Percentiles rank a stretch among this genome's conserved stretches.
These are phyloP conservation scores for Aegle marmelos DNA, from an alignment of 345 rosid genomes.

Conservation along the genomic window DNA sequence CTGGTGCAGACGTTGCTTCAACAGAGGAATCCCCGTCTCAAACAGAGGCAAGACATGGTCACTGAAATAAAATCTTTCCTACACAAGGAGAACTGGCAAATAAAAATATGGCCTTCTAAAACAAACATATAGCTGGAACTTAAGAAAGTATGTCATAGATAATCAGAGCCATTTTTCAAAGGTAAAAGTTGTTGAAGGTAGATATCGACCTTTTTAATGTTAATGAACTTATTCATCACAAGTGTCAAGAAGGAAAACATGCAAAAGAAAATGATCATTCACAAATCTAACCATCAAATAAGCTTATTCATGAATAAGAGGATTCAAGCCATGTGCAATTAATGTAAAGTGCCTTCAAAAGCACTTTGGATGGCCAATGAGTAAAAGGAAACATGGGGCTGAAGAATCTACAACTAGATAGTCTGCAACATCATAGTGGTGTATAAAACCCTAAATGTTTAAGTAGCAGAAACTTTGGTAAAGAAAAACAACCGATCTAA, in stretches of 20 bases:
- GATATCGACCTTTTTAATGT: not conserved
- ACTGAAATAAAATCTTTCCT: slow-evolving; percentile 97
- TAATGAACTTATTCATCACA: not conserved
- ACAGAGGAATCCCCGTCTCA: slow-evolving; percentile 92
- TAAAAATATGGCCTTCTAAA: not conserved
- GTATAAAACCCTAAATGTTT: not conserved
- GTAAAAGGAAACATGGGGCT: not conserved
- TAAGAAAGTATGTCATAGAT: not conserved
- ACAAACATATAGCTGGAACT: not conserved
- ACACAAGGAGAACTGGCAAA: slow-evolving; percentile 17
- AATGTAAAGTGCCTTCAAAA: not conserved
- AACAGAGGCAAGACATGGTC: slow-evolving; percentile 96
- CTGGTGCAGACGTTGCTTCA: slow-evolving; percentile 78
- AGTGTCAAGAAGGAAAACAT: not conserved
- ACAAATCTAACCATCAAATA: not conserved
- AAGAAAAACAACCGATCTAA: not conserved
- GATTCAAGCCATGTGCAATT: not conserved
- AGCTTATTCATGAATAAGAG: not conserved
- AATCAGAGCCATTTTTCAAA: not conserved
- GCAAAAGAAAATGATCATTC: not conserved
- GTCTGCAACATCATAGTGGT: not conserved
- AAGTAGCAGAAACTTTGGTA: not conserved
- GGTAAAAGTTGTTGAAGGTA: not conserved
- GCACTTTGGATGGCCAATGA: not conserved
- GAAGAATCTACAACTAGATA: not conserved